Base-by-base conservation (phyloP, 2,329 filamentous ascomycete genomes). In the Colletotrichum truncatum region DNA sequence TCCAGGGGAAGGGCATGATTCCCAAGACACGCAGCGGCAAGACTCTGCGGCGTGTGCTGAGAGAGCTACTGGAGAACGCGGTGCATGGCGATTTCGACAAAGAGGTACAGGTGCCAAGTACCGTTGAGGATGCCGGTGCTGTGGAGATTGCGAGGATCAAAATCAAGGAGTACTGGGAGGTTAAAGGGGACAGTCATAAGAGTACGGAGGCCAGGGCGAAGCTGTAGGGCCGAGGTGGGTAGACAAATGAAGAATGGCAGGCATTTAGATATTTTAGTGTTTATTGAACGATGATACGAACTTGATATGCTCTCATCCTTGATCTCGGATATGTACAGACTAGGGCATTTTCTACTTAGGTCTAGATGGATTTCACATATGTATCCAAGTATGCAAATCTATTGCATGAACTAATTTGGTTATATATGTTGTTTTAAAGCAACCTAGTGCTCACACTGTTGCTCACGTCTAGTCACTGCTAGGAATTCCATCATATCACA, bases 1-100 rank as follows among this genome's bases (percentile, higher is more conserved):
- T 97, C 55, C 92, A 93, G 69, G 93, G 93, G 38, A 89, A 89
- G 69, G 90, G 90, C 14, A 94, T 97, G 85, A 97, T 98, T 55
- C 94, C 95, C 6, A 94, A 94, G 82, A 98, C 95, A 14, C 81
- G 94, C 26, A 93, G 91, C n/a, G 95, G 95, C 26, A 98, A 98
- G 85, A 97, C 93, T 4, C 78, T 98, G 64, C 84, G 94, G 4
- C 84, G 94, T 23, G 93, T 97, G 30, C 79, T 98, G 75, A 85
- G 93, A 30, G 93, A 97, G 79, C 80, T 98, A 69, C 80, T 97
- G 14, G 94, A 98, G 80, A 93, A 97, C 73, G 93, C 88, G 0
- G 88, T 90, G 5, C 85, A 90, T 65, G 92, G 87, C 1, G 87
- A 94, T 25, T 91, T 91, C 70, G 89, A 91, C 14, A 91, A 88